Conservation (phyloP, 768 basidiomycete species). For the Russula abietina region DNA sequence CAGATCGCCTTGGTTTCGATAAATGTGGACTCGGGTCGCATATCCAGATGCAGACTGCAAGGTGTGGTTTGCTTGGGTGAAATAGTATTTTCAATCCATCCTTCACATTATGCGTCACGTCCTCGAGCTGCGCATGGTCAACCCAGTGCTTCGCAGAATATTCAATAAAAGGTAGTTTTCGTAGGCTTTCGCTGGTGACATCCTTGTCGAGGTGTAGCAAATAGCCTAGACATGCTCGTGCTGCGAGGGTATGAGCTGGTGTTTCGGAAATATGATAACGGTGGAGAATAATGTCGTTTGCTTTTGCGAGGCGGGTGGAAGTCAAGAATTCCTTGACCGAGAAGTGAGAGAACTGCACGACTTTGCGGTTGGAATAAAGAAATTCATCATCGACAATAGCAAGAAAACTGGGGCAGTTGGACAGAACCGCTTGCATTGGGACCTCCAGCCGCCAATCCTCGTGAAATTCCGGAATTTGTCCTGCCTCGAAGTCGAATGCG, state of each 20-base stretch:
- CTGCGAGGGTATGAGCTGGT: not conserved
- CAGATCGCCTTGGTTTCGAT: constrained; percentile 34
- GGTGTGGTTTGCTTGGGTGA: not conserved
- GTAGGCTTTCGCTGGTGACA: not conserved
- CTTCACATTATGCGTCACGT: not conserved
- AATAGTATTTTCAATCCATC: not conserved
- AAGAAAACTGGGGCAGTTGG: not conserved
- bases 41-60: not conserved
- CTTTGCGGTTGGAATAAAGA: too few species aligned
- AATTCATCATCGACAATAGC: not conserved
- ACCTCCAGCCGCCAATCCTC: not conserved
- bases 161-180: not conserved
- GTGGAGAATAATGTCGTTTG: not conserved
- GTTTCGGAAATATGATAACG: not conserved
- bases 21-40: not conserved
- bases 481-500: not conserved
- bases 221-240: not conserved
- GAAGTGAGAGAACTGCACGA: not conserved
- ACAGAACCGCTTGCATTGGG: not conserved
- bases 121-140: not conserved
- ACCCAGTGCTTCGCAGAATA: not conserved
- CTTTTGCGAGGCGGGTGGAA: not conserved
- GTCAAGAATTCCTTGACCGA: not conserved
- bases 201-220: not conserved
- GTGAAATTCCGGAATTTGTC: not conserved